Conservation (phyloP, 257 asterid species). For the Echites panduratus region DNA sequence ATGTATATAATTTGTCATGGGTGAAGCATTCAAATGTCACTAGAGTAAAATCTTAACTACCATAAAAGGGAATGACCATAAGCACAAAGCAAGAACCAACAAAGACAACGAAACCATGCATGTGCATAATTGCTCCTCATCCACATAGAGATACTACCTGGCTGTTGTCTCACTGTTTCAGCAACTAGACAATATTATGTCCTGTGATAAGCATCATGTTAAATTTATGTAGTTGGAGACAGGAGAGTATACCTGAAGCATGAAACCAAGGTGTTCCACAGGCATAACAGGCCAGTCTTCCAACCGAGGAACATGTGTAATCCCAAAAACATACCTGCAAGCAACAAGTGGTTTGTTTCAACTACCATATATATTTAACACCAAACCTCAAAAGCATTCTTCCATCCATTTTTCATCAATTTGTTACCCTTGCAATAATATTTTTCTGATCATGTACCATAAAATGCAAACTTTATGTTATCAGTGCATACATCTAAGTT, state of each 20-base stretch:
- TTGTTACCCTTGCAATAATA: background rate
- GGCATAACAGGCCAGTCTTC: slow-evolving; percentile 99
- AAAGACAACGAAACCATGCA: background rate
- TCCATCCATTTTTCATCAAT: background rate
- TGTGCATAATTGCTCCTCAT: background rate
- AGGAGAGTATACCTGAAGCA: slow-evolving; percentile 65
- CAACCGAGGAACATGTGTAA: slow-evolving; percentile 90
- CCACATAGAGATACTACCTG: background rate
- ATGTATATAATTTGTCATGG: background rate
- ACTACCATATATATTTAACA: background rate
- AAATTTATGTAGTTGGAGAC: background rate
- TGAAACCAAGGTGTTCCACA: slow-evolving; percentile 80
- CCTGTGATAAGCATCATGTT: background rate
- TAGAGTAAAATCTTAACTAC: background rate
- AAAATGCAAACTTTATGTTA: background rate
- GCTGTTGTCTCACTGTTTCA: background rate
- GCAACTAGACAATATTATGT: background rate
- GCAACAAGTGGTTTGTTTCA: background rate
- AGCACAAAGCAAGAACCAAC: background rate
- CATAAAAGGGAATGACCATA: background rate
- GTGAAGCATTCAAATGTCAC: background rate
- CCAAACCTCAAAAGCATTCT: background rate
- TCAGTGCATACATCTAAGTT: background rate
- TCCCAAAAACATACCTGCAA: slow-evolving; percentile 84
- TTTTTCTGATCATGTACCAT: background rate